phyloP scores from a whole-genome alignment of 2,329 filamentous ascomycete species.

The Immersiporthe knoxdaviesiana region DNA sequence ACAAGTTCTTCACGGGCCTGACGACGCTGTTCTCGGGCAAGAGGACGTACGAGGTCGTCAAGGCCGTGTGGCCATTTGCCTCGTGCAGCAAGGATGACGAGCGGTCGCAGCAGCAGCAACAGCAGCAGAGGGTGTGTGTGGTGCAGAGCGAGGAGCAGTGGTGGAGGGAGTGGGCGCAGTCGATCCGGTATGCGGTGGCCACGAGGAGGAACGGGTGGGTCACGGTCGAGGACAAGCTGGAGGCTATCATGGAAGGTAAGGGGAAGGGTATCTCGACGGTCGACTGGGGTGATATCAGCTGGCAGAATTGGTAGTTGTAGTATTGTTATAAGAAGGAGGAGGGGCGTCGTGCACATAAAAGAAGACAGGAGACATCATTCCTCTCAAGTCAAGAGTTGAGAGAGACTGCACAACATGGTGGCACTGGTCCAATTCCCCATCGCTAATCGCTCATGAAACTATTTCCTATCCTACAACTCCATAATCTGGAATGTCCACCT shows the following conservation, averaged over 20 bases:
- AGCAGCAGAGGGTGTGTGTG: constrained; percentile 43
- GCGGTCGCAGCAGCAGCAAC: not conserved
- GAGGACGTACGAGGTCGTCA: constrained; percentile 59
- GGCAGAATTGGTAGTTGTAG: not conserved
- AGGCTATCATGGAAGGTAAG: constrained; percentile 55
- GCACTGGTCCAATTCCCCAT: no score
- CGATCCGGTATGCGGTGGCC: constrained; percentile 45
- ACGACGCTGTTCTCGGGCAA: constrained; percentile 56
- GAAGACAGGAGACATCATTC: no score
- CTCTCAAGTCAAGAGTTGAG: no score
- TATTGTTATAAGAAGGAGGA: not conserved
- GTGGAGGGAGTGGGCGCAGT: constrained; percentile 57
- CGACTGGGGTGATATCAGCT: constrained; percentile 45
- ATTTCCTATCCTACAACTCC: no score
- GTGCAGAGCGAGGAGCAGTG: constrained; percentile 61
- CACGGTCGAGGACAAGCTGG: constrained; percentile 57
- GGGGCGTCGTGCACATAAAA: no score
- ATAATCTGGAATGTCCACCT: no score
- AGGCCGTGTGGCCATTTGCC: constrained; percentile 62
- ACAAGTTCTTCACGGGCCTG: constrained; percentile 58
- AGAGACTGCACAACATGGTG: no score
- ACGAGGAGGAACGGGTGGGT: constrained; percentile 49
- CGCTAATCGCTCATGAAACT: no score
- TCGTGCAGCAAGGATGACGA: constrained; percentile 49
- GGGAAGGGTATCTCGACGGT: constrained; percentile 42